These are phyloP conservation scores for Cyclotella choctawhatcheeana DNA, from an alignment of 108 stramenopile species.

Conservation along the genomic window DNA sequence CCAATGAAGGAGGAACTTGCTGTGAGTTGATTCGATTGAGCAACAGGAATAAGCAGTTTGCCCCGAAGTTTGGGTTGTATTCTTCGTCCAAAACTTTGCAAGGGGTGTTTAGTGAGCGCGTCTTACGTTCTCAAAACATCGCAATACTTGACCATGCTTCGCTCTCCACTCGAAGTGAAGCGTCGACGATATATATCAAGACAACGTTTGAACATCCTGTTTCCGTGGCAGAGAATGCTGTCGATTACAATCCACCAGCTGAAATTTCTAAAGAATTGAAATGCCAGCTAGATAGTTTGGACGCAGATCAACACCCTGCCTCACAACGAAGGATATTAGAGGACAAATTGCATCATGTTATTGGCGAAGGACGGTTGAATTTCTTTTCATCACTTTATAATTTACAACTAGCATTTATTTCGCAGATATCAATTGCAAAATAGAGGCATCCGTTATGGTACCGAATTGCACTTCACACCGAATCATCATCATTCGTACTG, in stretches of 20 bases:
- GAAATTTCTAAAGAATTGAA: too few species aligned
- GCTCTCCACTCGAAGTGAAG: slow-evolving; percentile 9
- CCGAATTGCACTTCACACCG: too few species aligned
- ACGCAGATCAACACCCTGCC: not conserved
- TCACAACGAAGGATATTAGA: not conserved
- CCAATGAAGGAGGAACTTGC: slow-evolving; percentile 36
- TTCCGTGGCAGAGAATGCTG: slow-evolving; percentile 32
- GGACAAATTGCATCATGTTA: not conserved
- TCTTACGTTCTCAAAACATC: slow-evolving; percentile 42
- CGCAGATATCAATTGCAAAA: too few species aligned
- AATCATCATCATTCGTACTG: too few species aligned
- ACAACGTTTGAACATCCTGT: slow-evolving; percentile 46
- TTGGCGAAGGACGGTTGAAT: not conserved
- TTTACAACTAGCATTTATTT: too few species aligned
- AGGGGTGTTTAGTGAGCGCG: slow-evolving; percentile 42
- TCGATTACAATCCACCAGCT: slow-evolving; percentile 33
- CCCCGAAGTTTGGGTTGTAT: slow-evolving; percentile 34
- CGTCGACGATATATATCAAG: slow-evolving; percentile 25
- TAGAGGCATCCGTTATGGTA: too few species aligned
- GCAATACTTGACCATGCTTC: slow-evolving; percentile 23
- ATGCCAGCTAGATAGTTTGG: too few species aligned
- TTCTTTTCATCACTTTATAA: not conserved
- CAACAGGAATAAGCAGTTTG: slow-evolving; percentile 1
- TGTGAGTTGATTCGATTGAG: slow-evolving; percentile 41
- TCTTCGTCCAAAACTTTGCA: slow-evolving; percentile 41